Evolutionary conservation across 495 filamentous ascomycete species (phyloP).

Genomic region (Penicilliopsis zonata): DNA sequence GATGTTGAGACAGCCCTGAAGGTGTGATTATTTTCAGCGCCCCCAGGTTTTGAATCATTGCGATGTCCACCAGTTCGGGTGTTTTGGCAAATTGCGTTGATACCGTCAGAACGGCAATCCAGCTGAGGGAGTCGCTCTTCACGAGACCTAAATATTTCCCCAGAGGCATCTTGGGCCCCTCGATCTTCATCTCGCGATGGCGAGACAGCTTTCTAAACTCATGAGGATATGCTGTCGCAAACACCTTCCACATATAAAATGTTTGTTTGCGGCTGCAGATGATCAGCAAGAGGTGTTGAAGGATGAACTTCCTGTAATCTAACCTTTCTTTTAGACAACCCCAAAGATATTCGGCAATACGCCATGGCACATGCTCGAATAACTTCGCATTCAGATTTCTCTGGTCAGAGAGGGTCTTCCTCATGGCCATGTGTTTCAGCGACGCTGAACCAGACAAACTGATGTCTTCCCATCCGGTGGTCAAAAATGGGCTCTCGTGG

Average conservation of each 20-base stretch:
- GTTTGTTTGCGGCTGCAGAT: slow-evolving; percentile 22
- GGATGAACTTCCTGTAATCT: slow-evolving; percentile 1
- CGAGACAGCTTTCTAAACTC: slow-evolving; percentile 13
- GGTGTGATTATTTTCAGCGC: slow-evolving; percentile 21
- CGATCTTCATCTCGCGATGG: slow-evolving; percentile 14
- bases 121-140: slow-evolving; percentile 14
- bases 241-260: slow-evolving; percentile 31
- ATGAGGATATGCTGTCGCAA: slow-evolving; percentile 20
- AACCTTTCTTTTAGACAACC: slow-evolving; percentile 21
- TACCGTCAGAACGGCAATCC: slow-evolving; percentile 21
- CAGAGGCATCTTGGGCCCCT: slow-evolving; percentile 12
- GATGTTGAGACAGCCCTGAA: not conserved
- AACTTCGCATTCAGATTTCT: slow-evolving; percentile 12
- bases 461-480: slow-evolving; percentile 11
- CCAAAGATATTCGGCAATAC: slow-evolving; percentile 27
- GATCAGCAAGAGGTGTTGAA: not conserved
- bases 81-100: slow-evolving; percentile 10
- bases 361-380: slow-evolving; percentile 25
- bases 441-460: slow-evolving; percentile 15
- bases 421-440: slow-evolving; percentile 22
- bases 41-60: slow-evolving; percentile 23
- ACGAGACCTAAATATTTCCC: slow-evolving; percentile 21
- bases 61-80: slow-evolving; percentile 22
- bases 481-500: slow-evolving; percentile 24
- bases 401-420: slow-evolving; percentile 18